phyloP scores from a whole-genome alignment of 371 early-diverging fungal species.

The Coemansia sp. region DNA sequence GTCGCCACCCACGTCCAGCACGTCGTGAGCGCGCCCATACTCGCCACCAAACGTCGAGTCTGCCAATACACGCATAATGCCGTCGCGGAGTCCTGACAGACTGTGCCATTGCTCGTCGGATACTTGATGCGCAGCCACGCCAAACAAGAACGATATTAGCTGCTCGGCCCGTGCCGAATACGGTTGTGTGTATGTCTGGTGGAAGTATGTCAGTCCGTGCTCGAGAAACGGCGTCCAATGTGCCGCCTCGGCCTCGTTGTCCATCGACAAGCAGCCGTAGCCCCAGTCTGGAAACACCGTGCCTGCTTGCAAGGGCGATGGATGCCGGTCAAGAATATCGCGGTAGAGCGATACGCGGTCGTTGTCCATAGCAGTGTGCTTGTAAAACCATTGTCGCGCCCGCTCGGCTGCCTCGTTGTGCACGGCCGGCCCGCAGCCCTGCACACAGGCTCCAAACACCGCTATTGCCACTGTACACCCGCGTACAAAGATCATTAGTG shows the following conservation, averaged over 20 bases:
- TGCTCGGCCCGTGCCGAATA: slow-evolving; percentile 55
- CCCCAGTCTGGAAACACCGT: slow-evolving; percentile 89
- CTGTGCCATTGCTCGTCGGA: slow-evolving; percentile 88
- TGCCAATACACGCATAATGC: slow-evolving; percentile 71
- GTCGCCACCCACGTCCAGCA: slow-evolving; percentile 82
- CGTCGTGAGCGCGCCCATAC: slow-evolving; percentile 63
- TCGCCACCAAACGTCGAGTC: slow-evolving; percentile 64
- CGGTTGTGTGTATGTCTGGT: slow-evolving; percentile 56
- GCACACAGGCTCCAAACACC: background rate
- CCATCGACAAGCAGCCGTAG: slow-evolving; percentile 55
- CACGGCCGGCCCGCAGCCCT: slow-evolving; percentile 57
- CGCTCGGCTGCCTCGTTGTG: slow-evolving; percentile 61
- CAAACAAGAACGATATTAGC: slow-evolving; percentile 76
- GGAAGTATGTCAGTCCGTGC: slow-evolving; percentile 63
- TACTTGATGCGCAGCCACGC: slow-evolving; percentile 77
- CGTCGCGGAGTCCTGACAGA: slow-evolving; percentile 62
- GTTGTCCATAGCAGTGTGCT: slow-evolving; percentile 1
- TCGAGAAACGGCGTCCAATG: slow-evolving; percentile 85
- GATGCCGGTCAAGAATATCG: slow-evolving; percentile 54
- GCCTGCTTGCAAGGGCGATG: slow-evolving; percentile 70
- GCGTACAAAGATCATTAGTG: background rate
- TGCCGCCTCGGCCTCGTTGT: slow-evolving; percentile 56
- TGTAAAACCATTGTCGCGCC: slow-evolving; percentile 54
- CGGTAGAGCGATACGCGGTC: slow-evolving; percentile 49
- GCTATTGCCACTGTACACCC: background rate